These are phyloP conservation scores for Globomyces pollinis-pini DNA, from an alignment of 192 early-diverging fungal species.

Conservation along the genomic window DNA sequence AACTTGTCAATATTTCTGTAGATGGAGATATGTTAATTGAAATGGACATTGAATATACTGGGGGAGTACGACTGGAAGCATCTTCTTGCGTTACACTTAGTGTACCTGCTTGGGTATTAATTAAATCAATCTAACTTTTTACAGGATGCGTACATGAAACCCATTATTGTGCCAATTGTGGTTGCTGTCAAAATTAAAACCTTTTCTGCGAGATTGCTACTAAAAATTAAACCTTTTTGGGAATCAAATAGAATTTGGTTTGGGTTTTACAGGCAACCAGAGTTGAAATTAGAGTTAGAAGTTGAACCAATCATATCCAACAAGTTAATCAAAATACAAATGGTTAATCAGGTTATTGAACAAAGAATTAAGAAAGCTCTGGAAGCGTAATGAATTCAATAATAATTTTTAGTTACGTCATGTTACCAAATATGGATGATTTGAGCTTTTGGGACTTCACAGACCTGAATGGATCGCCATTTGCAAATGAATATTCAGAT, in stretches of 20 bases:
- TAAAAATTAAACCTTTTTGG: slow-evolving; percentile 68
- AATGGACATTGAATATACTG: slow-evolving; percentile 67
- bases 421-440: slow-evolving; percentile 87
- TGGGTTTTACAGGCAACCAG: slow-evolving; percentile 73
- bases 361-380: slow-evolving; percentile 75
- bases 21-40: slow-evolving; percentile 68
- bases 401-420: too few species aligned
- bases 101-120: slow-evolving; percentile 43
- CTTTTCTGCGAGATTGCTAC: slow-evolving; percentile 63
- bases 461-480: slow-evolving; percentile 13
- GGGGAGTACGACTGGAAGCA: slow-evolving; percentile 68
- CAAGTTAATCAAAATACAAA: slow-evolving; percentile 66
- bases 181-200: slow-evolving; percentile 65
- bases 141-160: slow-evolving; percentile 49
- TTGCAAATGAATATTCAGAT: background rate
- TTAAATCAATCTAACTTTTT: too few species aligned
- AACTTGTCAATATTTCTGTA: slow-evolving; percentile 60
- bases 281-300: slow-evolving; percentile 53
- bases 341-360: slow-evolving; percentile 81
- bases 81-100: slow-evolving; percentile 55
- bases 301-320: slow-evolving; percentile 78
- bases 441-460: slow-evolving; percentile 57
- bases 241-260: slow-evolving; percentile 78
- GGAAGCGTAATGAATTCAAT: too few species aligned
- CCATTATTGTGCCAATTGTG: slow-evolving; percentile 68